Base-by-base conservation (phyloP, 2,329 filamentous ascomycete species). In the Aspergillus eucalypticola region DNA sequence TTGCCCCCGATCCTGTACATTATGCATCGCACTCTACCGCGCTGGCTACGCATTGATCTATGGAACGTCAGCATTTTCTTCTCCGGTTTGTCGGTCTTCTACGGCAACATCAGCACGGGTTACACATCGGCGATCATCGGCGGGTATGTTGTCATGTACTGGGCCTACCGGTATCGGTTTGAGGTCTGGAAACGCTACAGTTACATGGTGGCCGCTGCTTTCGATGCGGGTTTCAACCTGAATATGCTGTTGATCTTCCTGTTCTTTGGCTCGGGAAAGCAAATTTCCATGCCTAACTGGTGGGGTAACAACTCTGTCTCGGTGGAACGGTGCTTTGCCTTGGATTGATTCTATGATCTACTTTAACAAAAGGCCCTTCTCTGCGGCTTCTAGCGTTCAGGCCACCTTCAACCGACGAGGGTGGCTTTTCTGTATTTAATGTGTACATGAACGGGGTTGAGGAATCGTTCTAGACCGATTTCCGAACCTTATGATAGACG, bases 31-130 rank as follows among this genome's bases (percentile, higher is more conserved):
- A 66, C 73, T 15, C 86, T 87, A 66, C 85, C 85, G 0, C 76
- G 75, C 2, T 55, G 25, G 53, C 77, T 79, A 13, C 84, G 84
- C 35, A 85, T 81, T 65, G 81, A 84, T 29, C 78, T 87, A 17
- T 85, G 81, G 80, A 88, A 88, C 66, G 81, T 83, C 19, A 87
- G 84, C 3, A 88, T 88, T 56, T 88, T 88, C 75, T 86, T 84
- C 69, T 82, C 81, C 2, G 79, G 80, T 3, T 73, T 85, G 60
- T 75, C 83, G 0, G 76, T 76, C 42, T 88, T 87, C 71, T 87
- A 86, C 67, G 85, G 85, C 3, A 88, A 88, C 66, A 76, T 88
- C 54, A 85, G 81, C 59, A 87, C 86, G 0, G 86, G 86, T 0
- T 84, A 85, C 66, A 78, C 82, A 11, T 84, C 82, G 21, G 78